Conservation (phyloP, 805 yeast species). For the Starmerella vitae region DNA sequence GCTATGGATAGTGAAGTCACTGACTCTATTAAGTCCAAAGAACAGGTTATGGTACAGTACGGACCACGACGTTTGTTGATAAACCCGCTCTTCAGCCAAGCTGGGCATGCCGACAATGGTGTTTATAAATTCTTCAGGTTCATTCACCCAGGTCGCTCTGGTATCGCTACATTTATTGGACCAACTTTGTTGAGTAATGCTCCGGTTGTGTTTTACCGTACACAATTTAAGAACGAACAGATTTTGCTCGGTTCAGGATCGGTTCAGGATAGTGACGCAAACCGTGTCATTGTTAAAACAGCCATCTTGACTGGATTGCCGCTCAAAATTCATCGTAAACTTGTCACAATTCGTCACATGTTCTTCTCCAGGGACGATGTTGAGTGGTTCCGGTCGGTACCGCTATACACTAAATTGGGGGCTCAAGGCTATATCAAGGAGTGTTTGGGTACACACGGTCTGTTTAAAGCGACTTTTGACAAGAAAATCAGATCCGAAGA, state of each 20-base stretch:
- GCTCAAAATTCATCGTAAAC: constrained; percentile 81
- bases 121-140: constrained; percentile 79
- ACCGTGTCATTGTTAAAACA: constrained; percentile 76
- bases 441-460: constrained; percentile 95
- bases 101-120: constrained; percentile 57
- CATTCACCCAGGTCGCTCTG: constrained; percentile 59
- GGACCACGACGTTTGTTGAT: constrained; percentile 83
- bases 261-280: constrained; percentile 71
- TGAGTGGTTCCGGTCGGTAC: constrained; percentile 77
- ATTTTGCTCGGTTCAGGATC: constrained; percentile 81
- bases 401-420: constrained; percentile 84
- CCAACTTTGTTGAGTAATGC: constrained; percentile 68
- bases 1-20: constrained; percentile 85
- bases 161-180: constrained; percentile 75
- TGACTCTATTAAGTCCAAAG: constrained; percentile 73
- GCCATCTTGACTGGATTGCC: constrained; percentile 87
- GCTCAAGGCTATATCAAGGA: constrained; percentile 91
- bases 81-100: constrained; percentile 70
- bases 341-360: constrained; percentile 92
- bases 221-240: constrained; percentile 9
- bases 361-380: constrained; percentile 87
- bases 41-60: constrained; percentile 69
- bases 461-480: constrained; percentile 90
- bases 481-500: constrained; percentile 85
- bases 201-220: constrained; percentile 31